phyloP scores from a whole-genome alignment of 139 green algal genomes.

The Volvox reticuliferus region DNA sequence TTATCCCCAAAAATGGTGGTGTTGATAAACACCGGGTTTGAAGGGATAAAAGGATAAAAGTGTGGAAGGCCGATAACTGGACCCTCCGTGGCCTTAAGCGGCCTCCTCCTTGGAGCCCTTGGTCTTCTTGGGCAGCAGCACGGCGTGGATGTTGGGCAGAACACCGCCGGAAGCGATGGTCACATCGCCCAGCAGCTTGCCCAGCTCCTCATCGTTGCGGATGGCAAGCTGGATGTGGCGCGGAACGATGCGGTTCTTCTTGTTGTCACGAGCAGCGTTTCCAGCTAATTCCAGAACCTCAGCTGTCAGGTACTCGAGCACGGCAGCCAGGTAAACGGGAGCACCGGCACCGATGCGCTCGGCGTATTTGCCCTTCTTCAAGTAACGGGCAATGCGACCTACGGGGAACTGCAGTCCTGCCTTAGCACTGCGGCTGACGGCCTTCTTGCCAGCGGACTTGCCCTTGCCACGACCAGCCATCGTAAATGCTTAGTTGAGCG shows the following conservation, averaged over 20 bases:
- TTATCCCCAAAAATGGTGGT: not conserved
- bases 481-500: not conserved
- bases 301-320: slow-evolving; percentile 75
- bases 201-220: slow-evolving; percentile 93
- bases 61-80: no score
- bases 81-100: not conserved
- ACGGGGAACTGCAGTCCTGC: slow-evolving; percentile 90
- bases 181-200: slow-evolving; percentile 80
- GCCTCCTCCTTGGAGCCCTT: slow-evolving; percentile 16
- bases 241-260: slow-evolving; percentile 89
- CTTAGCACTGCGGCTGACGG: slow-evolving; percentile 71
- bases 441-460: slow-evolving; percentile 82
- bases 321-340: slow-evolving; percentile 73
- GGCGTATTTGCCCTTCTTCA: slow-evolving; percentile 80
- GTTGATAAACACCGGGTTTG: slow-evolving; percentile 37
- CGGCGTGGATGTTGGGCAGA: slow-evolving; percentile 34
- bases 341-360: slow-evolving; percentile 65
- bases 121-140: slow-evolving; percentile 27
- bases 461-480: slow-evolving; percentile 40
- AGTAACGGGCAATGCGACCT: slow-evolving; percentile 82
- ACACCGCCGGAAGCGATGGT: slow-evolving; percentile 32
- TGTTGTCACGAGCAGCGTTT: slow-evolving; percentile 92
- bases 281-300: slow-evolving; percentile 88
- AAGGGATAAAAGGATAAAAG: no score
- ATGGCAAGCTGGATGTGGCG: slow-evolving; percentile 94